Evolutionary conservation across 345 rosid genomes (phyloP), one percentile per base, ranked within the genome.

Genomic region (Moricandia arvensis): DNA sequence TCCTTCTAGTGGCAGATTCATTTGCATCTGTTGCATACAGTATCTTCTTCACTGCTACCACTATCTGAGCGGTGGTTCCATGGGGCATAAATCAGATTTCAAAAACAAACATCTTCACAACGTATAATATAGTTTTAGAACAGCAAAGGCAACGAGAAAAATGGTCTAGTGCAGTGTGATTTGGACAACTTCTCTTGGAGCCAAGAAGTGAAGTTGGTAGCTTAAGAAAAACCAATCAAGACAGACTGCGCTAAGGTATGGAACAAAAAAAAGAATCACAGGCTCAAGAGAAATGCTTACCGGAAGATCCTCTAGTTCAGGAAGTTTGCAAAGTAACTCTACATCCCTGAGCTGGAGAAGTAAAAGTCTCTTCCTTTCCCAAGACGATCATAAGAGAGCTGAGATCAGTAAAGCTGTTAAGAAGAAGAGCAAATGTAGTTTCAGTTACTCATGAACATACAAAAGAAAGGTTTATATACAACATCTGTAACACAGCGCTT

Each of bases 321-420:
- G 90, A 75, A 85, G 71, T 83, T 90, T 97, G 79, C 99, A 92
- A 37, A 90, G 90, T 69, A 89, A 76, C 77, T 92, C 96, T 27
- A 95, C 83, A 74, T 90, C 96, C 57, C 97, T 85, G 61, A 92
- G 73, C 80, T 95, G 7, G 92, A 85, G 79, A 88, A 84, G 91
- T 95, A 95, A 79, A 95, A 95, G 72, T 95, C 96, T 76, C 97
- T 76, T 95, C 99, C 75, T 95, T 92, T 74, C 87, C 97, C 85
- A 88, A 75, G 74, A 80, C n/a, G 80, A 70, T 90, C 90, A 67
- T 84, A 76, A 8, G 96, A 86, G 63, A 95, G 85, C 85, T 92
- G 54, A 92, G 89, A 71, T 92, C 96, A n/a, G 92, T 54, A n/a
- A 57, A 95, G 51, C 99, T 91, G 84, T 69, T 66, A 34, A 4